Evolutionary conservation across 768 basidiomycete genomes (phyloP).

Genomic region (Mycena vulgaris): DNA sequence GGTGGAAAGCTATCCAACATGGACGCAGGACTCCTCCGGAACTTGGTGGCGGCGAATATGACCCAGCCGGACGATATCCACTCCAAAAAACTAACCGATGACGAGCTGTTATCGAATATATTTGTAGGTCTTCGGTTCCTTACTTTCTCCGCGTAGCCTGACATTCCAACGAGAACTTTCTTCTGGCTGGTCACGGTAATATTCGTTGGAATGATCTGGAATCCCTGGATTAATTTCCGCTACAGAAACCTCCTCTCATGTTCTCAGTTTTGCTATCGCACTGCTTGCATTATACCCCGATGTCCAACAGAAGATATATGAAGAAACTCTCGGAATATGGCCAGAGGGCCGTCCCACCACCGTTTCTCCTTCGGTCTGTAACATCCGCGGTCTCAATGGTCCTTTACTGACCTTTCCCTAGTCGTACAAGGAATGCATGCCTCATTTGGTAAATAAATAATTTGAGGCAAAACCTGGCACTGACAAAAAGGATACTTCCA

Average conservation of each 20-base stretch:
- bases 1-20: slow-evolving; percentile 42
- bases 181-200: slow-evolving; percentile 64
- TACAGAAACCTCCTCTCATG: slow-evolving; percentile 64
- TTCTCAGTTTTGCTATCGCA: slow-evolving; percentile 58
- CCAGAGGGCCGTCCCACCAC: slow-evolving; percentile 50
- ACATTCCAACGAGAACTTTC: slow-evolving; percentile 54
- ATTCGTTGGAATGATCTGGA: background rate
- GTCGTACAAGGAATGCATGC: slow-evolving; percentile 58
- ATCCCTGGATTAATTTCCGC: background rate
- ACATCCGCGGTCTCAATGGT: background rate
- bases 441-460: slow-evolving; percentile 50
- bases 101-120: slow-evolving; percentile 63
- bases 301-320: slow-evolving; percentile 61
- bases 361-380: slow-evolving; percentile 47
- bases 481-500: background rate
- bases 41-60: slow-evolving; percentile 66
- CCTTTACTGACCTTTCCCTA: slow-evolving; percentile 29
- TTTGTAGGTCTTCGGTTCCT: slow-evolving; percentile 53
- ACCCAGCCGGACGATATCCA: slow-evolving; percentile 46
- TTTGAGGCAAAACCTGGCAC: too few relatives aligned
- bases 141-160: background rate
- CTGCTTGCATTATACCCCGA: slow-evolving; percentile 67
- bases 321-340: slow-evolving; percentile 59
- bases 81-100: slow-evolving; percentile 57
- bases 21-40: slow-evolving; percentile 58